Evolutionary conservation across 768 basidiomycete genomes (phyloP).

Genomic region (Myochromella boudieri): DNA sequence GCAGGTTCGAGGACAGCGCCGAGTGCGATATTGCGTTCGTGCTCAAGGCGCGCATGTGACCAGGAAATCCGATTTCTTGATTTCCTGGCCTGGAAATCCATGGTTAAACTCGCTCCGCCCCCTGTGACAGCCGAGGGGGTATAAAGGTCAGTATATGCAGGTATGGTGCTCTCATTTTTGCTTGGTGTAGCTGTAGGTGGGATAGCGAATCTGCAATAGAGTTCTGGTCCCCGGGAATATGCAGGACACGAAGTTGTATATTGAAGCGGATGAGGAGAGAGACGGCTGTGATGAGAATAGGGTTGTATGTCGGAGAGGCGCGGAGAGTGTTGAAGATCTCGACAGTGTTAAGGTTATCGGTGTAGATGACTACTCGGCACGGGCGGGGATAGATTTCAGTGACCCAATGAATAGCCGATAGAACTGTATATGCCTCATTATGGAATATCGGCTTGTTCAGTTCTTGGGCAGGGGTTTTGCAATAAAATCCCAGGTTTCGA

Average conservation of each 20-base stretch:
- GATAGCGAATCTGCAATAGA: constrained; percentile 22
- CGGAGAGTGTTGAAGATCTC: constrained; percentile 19
- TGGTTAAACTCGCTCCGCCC: constrained; percentile 18
- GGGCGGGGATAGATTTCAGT: neutral
- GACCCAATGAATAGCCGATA: constrained; percentile 12
- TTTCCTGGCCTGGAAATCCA: constrained; percentile 10
- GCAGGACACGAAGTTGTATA: constrained; percentile 16
- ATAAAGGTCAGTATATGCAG: constrained; percentile 8
- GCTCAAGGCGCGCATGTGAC: constrained; percentile 29
- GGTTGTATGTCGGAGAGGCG: constrained; percentile 14
- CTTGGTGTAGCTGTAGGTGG: neutral
- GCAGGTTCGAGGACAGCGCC: constrained; percentile 11
- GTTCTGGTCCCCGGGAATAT: constrained; percentile 17
- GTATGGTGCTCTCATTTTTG: neutral
- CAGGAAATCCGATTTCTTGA: constrained; percentile 33
- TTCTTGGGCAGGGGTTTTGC: neutral
- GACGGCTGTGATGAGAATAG: constrained; percentile 15
- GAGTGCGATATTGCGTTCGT: constrained; percentile 22
- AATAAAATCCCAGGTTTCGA: constrained; percentile 8
- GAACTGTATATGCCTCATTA: constrained; percentile 24
- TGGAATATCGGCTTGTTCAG: constrained; percentile 20
- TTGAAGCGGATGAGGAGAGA: constrained; percentile 10
- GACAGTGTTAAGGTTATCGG: constrained; percentile 23
- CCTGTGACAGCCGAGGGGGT: constrained; percentile 27
- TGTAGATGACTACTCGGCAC: constrained; percentile 17